Base-by-base conservation (phyloP, 2,329 filamentous ascomycete genomes). In the Leptoxyphium fumago region DNA sequence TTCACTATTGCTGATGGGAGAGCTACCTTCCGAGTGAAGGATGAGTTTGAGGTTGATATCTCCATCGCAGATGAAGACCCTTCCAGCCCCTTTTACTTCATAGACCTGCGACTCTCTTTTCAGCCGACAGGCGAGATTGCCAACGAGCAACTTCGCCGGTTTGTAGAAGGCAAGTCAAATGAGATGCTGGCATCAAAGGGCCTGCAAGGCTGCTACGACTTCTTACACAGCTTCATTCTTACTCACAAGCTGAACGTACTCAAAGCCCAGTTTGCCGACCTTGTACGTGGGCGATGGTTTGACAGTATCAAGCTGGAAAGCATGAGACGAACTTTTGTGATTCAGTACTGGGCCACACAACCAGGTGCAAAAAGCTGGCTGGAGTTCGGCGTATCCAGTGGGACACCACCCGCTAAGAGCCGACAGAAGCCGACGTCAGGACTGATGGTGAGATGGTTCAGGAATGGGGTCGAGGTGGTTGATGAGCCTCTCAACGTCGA, bases 21-120 rank as follows among this genome's bases (percentile, higher is more conserved):
- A 41, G 89, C 84, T 6, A 96, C 87, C 0, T 98, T 98, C 61
- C 75, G 70, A 40, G 83, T 96, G 1, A 68, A 76, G 2, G 76
- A 77, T 43, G 89, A 96, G 61, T 95, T 95, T 55, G 89, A 96
- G 61, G 77, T 96, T 15, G 91, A 96, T 59, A 73, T 98, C 42
- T 88, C 87, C 1, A 83, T 96, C 49, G 85, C 84, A 14, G 82
- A 88, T 52, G 88, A 96, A 57, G 82, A 91, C 51, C 76, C 80
- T 14, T 71, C 78, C 29, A 82, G 83, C 43, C 88, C 93, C 55
- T 93, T 94, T 58, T 95, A 83, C 72, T 94, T 96, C 58, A 84
- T 96, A 48, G 88, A 96, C 61, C 79, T 96, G 55, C 78, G 88
- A 46, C 87, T 94, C 53, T 67, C 79, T 11, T 98, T 94, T 60